These are phyloP conservation scores for Theileria annulata DNA, from an alignment of 169 alveolate species.

Conservation along the genomic window DNA sequence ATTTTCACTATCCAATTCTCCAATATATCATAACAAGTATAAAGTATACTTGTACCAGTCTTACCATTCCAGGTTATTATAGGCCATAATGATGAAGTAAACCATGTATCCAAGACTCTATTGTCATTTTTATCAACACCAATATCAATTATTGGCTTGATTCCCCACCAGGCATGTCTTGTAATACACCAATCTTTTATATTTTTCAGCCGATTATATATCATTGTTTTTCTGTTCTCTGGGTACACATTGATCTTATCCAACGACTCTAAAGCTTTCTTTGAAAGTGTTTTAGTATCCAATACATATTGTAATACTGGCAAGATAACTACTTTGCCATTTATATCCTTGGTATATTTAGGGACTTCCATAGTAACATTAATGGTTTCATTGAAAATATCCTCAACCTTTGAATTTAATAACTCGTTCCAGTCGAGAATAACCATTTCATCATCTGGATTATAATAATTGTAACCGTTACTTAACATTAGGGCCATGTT, in stretches of 20 bases:
- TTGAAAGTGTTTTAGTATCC: constrained; percentile 20
- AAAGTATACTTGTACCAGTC: not conserved
- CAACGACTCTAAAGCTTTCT: constrained; percentile 7
- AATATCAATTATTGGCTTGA: constrained; percentile 11
- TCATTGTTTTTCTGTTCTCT: constrained; percentile 21
- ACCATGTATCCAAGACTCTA: constrained; percentile 62
- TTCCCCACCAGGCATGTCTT: constrained; percentile 66
- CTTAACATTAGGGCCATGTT: not conserved
- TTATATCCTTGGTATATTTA: not conserved
- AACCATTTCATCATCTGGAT: too few relatives aligned
- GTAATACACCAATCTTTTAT: constrained; percentile 53
- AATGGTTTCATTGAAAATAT: not conserved
- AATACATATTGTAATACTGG: constrained; percentile 46
- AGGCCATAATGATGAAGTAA: constrained; percentile 65
- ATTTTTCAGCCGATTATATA: constrained; percentile 22
- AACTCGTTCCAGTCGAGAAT: not conserved
- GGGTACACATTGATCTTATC: constrained; percentile 37
- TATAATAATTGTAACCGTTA: too few relatives aligned
- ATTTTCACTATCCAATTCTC: constrained; percentile 63
- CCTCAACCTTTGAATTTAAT: not conserved
- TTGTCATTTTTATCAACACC: not conserved
- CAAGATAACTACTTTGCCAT: not conserved
- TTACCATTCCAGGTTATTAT: not conserved
- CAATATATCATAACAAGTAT: constrained; percentile 58
- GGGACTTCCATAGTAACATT: not conserved